Base-by-base conservation (phyloP, 192 early-diverging fungal genomes). In the Coemansia sp. region DNA sequence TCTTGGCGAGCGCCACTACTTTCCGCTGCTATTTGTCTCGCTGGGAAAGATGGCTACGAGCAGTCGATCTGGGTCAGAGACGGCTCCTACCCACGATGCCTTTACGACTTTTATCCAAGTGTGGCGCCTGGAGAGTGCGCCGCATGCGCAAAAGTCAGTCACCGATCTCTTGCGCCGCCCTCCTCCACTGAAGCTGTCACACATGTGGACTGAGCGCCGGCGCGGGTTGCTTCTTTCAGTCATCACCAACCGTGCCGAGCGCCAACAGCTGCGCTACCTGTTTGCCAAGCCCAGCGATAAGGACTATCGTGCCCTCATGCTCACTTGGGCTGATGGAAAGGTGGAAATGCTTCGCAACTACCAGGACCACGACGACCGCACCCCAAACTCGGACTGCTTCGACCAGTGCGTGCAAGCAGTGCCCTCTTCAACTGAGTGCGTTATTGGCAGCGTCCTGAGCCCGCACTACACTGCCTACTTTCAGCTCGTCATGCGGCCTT, bases 211-310 rank as follows among this genome's bases (percentile, higher is more conserved):
- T 12, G 77, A 76, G 72, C 46, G 46, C 52, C 77, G 82, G 1
- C 64, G 27, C 15, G 82, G 82, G 33, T 54, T 79, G 42, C 77
- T 84, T 40, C 64, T 84, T 42, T 72, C 82, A 31, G 82, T 79
- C 0, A 76, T 72, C 36, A 74, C 82, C 13, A 84, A 84, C 46
- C 77, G 82, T 5, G 82, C 82, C 15, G 82, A 84, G 74, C 77
- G 82, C n/a, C 82, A 84, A 71, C 82, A 84, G 77, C 77, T 84
- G 68, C 82, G 82, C 43, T 76, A 76, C 36, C 44, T 84, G 69
- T 84, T 84, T 79, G 82, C 82, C 4, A 73, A 65, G 68, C 70
- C 77, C 49, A 73, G 82, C 68, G 82, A 84, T 33, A 79, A 73
- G 65, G 82, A 79, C 65, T 79, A 84, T 52, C 82, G 82, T 9